Percentiles rank a stretch among this genome's conserved stretches.
Conservation (phyloP, 371 early-diverging fungal genomes). For the Entomophthora muscae region DNA sequence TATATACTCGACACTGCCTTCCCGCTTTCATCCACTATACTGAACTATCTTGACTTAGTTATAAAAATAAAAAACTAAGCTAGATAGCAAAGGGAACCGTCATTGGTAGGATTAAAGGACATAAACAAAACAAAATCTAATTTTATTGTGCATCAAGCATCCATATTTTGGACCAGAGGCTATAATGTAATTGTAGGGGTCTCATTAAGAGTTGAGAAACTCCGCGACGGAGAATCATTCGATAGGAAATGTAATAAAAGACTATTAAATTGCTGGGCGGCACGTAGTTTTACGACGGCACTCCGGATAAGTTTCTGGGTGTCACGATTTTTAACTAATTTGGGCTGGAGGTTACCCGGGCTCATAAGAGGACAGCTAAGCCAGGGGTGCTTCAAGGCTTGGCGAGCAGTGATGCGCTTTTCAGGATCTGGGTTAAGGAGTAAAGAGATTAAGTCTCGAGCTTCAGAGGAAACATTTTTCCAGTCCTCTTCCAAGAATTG, state of each 20-base stretch:
- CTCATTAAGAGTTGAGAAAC: not conserved
- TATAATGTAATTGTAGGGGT: not conserved
- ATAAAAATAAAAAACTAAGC: too few relatives aligned
- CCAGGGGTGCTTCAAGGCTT: slow-evolving; percentile 7
- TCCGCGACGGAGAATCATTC: not conserved
- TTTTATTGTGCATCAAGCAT: too few relatives aligned
- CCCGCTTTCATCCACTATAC: too few relatives aligned
- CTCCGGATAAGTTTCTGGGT: not conserved
- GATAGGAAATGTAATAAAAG: not conserved
- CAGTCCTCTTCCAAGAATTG: not conserved
- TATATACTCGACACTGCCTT: too few relatives aligned
- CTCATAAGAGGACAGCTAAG: not conserved
- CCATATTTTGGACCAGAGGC: too few relatives aligned
- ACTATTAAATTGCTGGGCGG: not conserved
- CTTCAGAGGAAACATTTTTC: not conserved
- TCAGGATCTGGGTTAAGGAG: slow-evolving; percentile 43
- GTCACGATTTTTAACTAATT: not conserved
- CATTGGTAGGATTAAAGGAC: too few relatives aligned
- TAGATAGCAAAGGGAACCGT: too few relatives aligned
- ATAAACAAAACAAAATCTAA: too few relatives aligned
- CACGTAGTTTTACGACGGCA: not conserved
- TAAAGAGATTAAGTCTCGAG: slow-evolving; percentile 25
- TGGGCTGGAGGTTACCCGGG: not conserved
- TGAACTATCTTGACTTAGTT: too few relatives aligned
- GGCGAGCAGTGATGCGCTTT: slow-evolving; percentile 29